Base-by-base conservation (phyloP, 2,329 filamentous ascomycete species). In the Erysiphe pulchra region DNA sequence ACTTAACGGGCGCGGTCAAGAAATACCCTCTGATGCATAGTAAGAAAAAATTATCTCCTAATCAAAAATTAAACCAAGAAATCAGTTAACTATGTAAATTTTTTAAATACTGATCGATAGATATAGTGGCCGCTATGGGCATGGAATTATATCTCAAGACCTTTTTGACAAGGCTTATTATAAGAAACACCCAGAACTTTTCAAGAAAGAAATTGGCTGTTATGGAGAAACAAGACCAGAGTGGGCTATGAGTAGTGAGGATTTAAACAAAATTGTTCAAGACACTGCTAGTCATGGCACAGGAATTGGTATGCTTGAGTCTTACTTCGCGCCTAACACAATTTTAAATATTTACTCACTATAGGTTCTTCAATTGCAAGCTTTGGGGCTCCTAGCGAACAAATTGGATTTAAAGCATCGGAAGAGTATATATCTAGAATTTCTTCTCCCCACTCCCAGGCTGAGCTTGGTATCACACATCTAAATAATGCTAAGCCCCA, bases 81-180 rank as follows among this genome's bases (percentile, higher is more conserved):
- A 7, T 28, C 14, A 34, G 9, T 14, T 14, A 2, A 13, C 7
- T 34, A 1, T 14, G 11, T 34, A 43, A 33, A 16, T 3, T 14
- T 7, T 10, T 31, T 30, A n/a, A 7, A 31, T 28, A 17, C 50
- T 53, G 45, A 53, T 40, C n/a, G 16, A 16, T 32, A 13, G 36
- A 30, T 47, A 13, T 44, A 53, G 51, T 47, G 51, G 87, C 50
- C 72, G 93, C 46, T 86, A 92, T 55, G 84, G 86, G 40, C 87
- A 94, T 56, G 85, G 84, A 45, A 67, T 81, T 24, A 69, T 80
- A 30, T 68, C 78, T 2, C 73, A 75, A 47, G 82, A 92, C 62
- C 83, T 79, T 57, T 81, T 95, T 37, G 84, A 93, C 55, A 82
- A 81, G 63, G 80, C 81, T 24, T 94, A 92, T 71, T 92, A 90